Evolutionary conservation across 495 filamentous ascomycete species (phyloP), one percentile per base, ranked within the genome.

Genomic region (Xylaria grammica): DNA sequence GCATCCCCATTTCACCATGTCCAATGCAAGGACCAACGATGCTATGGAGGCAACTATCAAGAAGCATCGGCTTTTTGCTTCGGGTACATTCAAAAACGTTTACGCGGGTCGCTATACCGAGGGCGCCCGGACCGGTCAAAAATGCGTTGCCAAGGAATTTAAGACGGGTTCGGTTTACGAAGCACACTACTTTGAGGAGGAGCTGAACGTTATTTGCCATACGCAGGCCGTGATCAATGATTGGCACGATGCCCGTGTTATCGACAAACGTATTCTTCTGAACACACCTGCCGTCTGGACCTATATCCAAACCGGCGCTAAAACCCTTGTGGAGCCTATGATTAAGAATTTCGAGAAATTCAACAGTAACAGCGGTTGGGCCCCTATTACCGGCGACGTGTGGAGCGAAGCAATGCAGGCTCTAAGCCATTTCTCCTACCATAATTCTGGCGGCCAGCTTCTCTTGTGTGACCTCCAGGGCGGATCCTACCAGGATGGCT

Each of bases 341-440:
- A 78, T 78, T 34, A 56, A 75, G 7, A 76, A 77, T 56, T 78
- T 74, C 57, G 66, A 72, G 49, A 80, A 78, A 67, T 80, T 79
- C 70, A 79, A 79, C 64, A 80, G 76, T 65, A 79, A 79, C 57
- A 70, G 62, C 1, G 78, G 78, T 22, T 80, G 77, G 78, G 62
- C 7, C 34, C 56, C 72, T 64, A 45, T 48, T 7, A 61, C 54
- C 1, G 36, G 11, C 5, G 49, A 8, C 2, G 5, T 27, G 0
- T 79, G 75, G 74, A 61, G 69, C 7, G 52, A 74, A 53, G 68
- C 67, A 7, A 78, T 79, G 75, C 76, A 79, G 60, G 76, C 77
- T 3, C 66, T 80, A 38, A 78, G 76, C 60, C 77, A 80, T 63
- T 79, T 80, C 60, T 77, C 75, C 62, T 80, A 78, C 65, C 72